Conservation (phyloP, 768 basidiomycete genomes). For the Coprinopsis strossmayeri region DNA sequence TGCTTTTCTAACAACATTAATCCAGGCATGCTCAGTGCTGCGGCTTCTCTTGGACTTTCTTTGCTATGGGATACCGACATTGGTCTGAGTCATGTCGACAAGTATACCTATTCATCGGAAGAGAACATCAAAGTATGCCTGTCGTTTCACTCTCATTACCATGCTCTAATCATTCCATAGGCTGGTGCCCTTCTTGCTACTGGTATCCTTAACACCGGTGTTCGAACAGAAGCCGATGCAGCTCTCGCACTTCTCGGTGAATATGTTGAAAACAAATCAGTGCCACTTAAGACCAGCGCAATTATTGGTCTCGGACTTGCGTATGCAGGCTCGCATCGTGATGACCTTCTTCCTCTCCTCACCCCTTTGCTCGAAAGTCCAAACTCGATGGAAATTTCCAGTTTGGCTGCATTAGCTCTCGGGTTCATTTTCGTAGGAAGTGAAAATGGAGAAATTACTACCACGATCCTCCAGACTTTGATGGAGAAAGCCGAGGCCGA, state of each 20-base stretch:
- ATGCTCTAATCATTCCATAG: constrained; percentile 21
- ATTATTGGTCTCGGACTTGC: constrained; percentile 93
- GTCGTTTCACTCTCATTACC: not conserved
- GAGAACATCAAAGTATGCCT: constrained; percentile 82
- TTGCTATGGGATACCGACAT: constrained; percentile 95
- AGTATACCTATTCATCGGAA: constrained; percentile 93
- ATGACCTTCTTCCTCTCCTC: constrained; percentile 75
- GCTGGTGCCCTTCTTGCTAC: constrained; percentile 94
- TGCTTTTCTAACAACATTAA: constrained; percentile 3
- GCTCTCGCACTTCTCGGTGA: constrained; percentile 88
- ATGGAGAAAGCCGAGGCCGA: constrained; percentile 70
- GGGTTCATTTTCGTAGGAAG: constrained; percentile 97
- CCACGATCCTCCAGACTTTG: constrained; percentile 82
- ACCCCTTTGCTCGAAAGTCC: constrained; percentile 80
- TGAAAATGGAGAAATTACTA: constrained; percentile 88
- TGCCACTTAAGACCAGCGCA: constrained; percentile 77
- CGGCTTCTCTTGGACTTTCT: constrained; percentile 89
- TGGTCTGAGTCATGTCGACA: constrained; percentile 92
- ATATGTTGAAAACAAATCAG: constrained; percentile 81
- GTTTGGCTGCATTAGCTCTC: constrained; percentile 79
- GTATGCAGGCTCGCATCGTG: constrained; percentile 88
- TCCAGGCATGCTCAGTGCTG: constrained; percentile 91
- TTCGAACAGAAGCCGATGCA: constrained; percentile 90
- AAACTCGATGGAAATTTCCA: constrained; percentile 82
- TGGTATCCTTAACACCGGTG: constrained; percentile 83